Evolutionary conservation across 345 rosid species (phyloP).

Genomic region (Sonneratia caseolaris): DNA sequence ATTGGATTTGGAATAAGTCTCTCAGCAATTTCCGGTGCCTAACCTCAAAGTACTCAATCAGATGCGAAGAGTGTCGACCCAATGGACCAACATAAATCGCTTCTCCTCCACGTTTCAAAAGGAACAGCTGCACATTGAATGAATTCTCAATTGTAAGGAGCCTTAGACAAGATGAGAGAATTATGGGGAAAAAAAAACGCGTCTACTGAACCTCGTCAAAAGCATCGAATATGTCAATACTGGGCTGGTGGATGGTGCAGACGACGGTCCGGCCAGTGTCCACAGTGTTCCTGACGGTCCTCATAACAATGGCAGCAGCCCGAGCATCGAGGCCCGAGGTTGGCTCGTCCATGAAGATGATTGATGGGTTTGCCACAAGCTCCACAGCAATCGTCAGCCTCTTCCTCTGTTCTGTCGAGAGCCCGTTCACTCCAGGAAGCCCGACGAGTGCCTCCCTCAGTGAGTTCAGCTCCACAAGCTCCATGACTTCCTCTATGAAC

Average conservation of each 20-base stretch:
- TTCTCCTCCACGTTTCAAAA: slow-evolving; percentile 50
- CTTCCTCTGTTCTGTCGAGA: slow-evolving; percentile 55
- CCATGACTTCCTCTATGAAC: slow-evolving; percentile 68
- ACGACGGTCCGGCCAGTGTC: slow-evolving; percentile 64
- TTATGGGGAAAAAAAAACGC: neutral
- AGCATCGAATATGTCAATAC: slow-evolving; percentile 61
- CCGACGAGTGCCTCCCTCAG: slow-evolving; percentile 50
- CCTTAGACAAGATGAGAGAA: neutral
- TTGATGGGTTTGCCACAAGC: slow-evolving; percentile 63
- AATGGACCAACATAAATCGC: slow-evolving; percentile 55
- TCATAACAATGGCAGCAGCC: slow-evolving; percentile 72
- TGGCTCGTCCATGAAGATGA: slow-evolving; percentile 74
- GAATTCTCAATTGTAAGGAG: slow-evolving; percentile 1
- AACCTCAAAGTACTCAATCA: slow-evolving; percentile 56
- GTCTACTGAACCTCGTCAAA: slow-evolving; percentile 45
- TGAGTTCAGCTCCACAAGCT: slow-evolving; percentile 51
- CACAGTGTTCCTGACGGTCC: slow-evolving; percentile 63
- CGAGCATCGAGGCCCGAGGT: slow-evolving; percentile 72
- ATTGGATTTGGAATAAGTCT: neutral
- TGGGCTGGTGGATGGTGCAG: slow-evolving; percentile 72
- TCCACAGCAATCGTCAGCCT: slow-evolving; percentile 65
- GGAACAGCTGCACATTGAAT: slow-evolving; percentile 22
- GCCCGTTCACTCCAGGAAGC: slow-evolving; percentile 49
- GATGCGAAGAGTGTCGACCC: slow-evolving; percentile 41
- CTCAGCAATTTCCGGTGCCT: slow-evolving; percentile 1